A percentile compares a stretch with the other conserved stretches of the same genome.
phyloP scores from a whole-genome alignment of 768 basidiomycete species.

The Kwoniella botswanensis region DNA sequence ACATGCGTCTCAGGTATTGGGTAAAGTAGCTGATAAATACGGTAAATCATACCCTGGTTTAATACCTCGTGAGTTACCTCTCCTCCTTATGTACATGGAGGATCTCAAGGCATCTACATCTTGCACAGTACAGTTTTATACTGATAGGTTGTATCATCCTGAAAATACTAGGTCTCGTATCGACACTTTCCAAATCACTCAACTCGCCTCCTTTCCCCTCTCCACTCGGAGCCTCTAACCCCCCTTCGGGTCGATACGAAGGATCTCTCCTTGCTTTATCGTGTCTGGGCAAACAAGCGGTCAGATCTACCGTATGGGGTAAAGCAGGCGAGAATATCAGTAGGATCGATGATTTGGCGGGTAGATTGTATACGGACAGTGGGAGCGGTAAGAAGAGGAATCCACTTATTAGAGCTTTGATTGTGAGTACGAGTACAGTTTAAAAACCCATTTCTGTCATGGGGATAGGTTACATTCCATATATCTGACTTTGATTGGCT shows the following conservation, averaged over 20 bases:
- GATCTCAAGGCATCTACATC: neutral
- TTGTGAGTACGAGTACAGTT: conserved; percentile 19
- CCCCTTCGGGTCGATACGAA: conserved; percentile 74
- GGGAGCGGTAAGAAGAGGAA: conserved; percentile 26
- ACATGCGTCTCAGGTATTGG: conserved; percentile 80
- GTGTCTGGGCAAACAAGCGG: conserved; percentile 75
- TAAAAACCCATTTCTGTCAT: too few species aligned
- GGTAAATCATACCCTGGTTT: conserved; percentile 53
- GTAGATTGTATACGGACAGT: conserved; percentile 40
- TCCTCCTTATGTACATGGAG: neutral
- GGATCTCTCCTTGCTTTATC: conserved; percentile 87
- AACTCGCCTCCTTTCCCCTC: conserved; percentile 54
- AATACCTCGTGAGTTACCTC: conserved; percentile 50
- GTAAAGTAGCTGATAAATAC: conserved; percentile 64
- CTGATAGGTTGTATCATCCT: neutral
- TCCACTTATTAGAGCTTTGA: conserved; percentile 39
- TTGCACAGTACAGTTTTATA: neutral
- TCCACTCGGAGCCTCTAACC: conserved; percentile 39
- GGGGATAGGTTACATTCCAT: too few species aligned
- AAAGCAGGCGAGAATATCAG: conserved; percentile 45
- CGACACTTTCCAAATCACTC: conserved; percentile 86
- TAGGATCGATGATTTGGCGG: conserved; percentile 52
- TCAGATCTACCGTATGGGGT: conserved; percentile 39
- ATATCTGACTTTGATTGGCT: neutral
- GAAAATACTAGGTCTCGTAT: conserved; percentile 75